These are phyloP conservation scores for Beauveria australis DNA, from an alignment of 2,329 filamentous ascomycete species.

Conservation along the genomic window DNA sequence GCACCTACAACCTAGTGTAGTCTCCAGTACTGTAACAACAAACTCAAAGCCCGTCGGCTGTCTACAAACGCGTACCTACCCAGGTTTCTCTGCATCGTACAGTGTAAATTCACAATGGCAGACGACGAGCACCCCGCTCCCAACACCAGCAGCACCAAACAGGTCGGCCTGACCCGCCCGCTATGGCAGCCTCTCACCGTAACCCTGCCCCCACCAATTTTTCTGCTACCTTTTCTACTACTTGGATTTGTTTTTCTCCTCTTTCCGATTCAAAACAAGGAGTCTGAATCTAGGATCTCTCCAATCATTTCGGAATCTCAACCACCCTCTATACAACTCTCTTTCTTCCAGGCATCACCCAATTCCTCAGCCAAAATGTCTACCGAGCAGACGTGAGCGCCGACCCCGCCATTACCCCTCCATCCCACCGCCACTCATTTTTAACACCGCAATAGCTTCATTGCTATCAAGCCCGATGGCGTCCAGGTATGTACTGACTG, in stretches of 20 bases:
- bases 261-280: constrained; percentile 19
- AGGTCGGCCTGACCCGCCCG: constrained; percentile 14
- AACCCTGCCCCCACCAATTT: constrained; percentile 37
- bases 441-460: constrained; percentile 63
- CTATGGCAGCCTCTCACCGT: constrained; percentile 23
- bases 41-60: too few relatives aligned
- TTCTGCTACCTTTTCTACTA: constrained; percentile 30
- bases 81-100: background rate
- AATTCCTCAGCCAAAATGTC: constrained; percentile 47
- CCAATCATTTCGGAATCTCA: constrained; percentile 22
- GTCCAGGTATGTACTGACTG: constrained; percentile 66
- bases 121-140: constrained; percentile 28
- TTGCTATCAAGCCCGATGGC: constrained; percentile 99
- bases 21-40: too few relatives aligned
- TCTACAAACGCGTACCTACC: background rate
- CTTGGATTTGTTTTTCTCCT: constrained; percentile 29
- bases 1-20: too few relatives aligned
- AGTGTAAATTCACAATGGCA: constrained; percentile 19
- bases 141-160: constrained; percentile 13
- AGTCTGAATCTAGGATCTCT: constrained; percentile 16
- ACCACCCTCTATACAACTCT: constrained; percentile 19
- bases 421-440: constrained; percentile 8
- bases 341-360: constrained; percentile 21
- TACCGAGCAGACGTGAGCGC: constrained; percentile 79
- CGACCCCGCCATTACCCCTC: constrained; percentile 25